A percentile compares a stretch with the other conserved stretches of the same genome.
Evolutionary conservation across 1,284 basidiomycete species (phyloP).

Genomic region (Apiotrichum porosum): DNA sequence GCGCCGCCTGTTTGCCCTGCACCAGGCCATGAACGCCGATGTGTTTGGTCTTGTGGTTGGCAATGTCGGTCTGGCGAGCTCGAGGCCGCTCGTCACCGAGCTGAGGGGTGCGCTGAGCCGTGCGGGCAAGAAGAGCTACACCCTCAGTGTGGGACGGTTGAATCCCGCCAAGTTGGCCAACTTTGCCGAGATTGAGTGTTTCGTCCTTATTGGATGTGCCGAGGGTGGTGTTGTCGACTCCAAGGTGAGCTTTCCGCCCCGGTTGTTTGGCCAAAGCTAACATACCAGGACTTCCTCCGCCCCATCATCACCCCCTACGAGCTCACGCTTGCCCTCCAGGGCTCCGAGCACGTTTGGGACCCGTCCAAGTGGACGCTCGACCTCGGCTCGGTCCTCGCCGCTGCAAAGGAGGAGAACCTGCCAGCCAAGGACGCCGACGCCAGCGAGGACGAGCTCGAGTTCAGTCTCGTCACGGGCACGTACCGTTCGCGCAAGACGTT

Average conservation of each 20-base stretch:
- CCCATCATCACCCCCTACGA: slow-evolving; percentile 96
- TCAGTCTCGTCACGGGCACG: slow-evolving; percentile 80
- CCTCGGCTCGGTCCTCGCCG: slow-evolving; percentile 29
- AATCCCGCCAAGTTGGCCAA: slow-evolving; percentile 95
- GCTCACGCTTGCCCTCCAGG: slow-evolving; percentile 70
- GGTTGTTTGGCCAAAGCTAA: too few relatives aligned
- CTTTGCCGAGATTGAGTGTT: slow-evolving; percentile 94
- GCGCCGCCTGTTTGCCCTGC: slow-evolving; percentile 80
- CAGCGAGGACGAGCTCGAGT: slow-evolving; percentile 62
- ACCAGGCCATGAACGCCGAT: slow-evolving; percentile 84
- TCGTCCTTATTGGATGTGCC: slow-evolving; percentile 88
- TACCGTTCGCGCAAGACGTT: slow-evolving; percentile 60
- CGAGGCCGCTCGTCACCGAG: slow-evolving; percentile 72
- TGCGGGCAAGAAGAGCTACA: slow-evolving; percentile 82
- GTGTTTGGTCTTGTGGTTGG: slow-evolving; percentile 94
- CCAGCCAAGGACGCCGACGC: slow-evolving; percentile 20
- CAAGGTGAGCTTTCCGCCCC: slow-evolving; percentile 58
- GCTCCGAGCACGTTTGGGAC: slow-evolving; percentile 68
- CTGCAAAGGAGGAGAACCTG: slow-evolving; percentile 10
- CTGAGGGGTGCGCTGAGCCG: slow-evolving; percentile 63
- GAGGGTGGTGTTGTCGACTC: slow-evolving; percentile 87
- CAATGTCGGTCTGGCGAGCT: slow-evolving; percentile 78
- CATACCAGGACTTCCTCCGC: slow-evolving; percentile 77
- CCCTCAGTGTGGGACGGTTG: slow-evolving; percentile 90
- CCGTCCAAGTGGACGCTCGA: slow-evolving; percentile 58